phyloP scores from a whole-genome alignment of 2,329 filamentous ascomycete species.

The Trichoderma sp. region DNA sequence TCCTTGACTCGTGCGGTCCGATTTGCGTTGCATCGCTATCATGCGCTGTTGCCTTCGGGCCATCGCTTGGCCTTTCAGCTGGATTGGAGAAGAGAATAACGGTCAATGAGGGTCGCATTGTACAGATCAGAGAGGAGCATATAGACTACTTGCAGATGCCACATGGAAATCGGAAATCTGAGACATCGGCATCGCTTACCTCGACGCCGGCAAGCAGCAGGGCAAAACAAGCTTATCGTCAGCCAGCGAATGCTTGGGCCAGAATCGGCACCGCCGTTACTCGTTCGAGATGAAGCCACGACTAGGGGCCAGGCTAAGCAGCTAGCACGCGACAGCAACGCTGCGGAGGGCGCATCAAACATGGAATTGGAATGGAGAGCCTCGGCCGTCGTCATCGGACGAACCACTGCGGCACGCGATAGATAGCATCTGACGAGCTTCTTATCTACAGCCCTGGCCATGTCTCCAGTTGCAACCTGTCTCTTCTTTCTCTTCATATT shows the following conservation, averaged over 20 bases:
- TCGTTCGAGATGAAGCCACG: conserved; percentile 3
- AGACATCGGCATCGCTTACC: not conserved
- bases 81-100: not conserved
- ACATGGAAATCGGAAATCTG: not conserved
- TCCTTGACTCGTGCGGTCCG: conserved; percentile 6
- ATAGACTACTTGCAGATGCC: not conserved
- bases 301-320: not conserved
- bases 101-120: not conserved
- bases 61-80: not conserved
- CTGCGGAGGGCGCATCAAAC: not conserved
- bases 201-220: not conserved
- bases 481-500: not conserved
- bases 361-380: not conserved
- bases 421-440: not conserved
- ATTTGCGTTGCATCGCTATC: conserved; percentile 1
- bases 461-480: not conserved
- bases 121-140: not conserved
- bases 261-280: conserved; percentile 9
- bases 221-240: conserved; percentile 14
- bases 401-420: not conserved
- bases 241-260: conserved; percentile 1
- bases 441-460: not conserved
- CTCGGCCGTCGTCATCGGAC: conserved; percentile 10
- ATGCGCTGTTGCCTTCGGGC: not conserved
- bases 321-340: conserved; percentile 12